A percentile compares a stretch with the other conserved stretches of the same genome.
phyloP scores from a whole-genome alignment of 2,329 filamentous ascomycete species.

The Alternaria atra region DNA sequence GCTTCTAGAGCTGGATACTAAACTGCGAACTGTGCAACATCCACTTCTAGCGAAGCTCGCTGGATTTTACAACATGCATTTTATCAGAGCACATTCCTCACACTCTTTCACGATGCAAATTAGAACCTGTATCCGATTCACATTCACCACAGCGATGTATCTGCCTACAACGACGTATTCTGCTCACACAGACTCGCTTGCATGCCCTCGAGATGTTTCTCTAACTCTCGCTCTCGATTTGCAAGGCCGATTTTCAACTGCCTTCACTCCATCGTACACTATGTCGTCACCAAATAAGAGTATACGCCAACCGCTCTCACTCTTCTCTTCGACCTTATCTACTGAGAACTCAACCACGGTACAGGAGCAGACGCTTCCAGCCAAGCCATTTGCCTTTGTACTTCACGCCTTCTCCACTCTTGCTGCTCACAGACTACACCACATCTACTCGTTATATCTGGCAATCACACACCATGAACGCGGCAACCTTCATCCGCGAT shows the following conservation, averaged over 20 bases:
- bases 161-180: neutral
- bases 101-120: neutral
- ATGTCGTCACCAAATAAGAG: neutral
- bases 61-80: neutral
- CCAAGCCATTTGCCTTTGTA: neutral
- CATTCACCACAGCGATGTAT: neutral
- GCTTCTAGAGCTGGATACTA: neutral
- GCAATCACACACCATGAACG: neutral
- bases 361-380: neutral
- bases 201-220: too few relatives aligned
- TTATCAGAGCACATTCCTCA: neutral
- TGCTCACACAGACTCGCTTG: neutral
- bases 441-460: neutral
- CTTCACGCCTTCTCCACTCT: neutral
- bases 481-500: slow-evolving; percentile 1
- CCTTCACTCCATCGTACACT: neutral
- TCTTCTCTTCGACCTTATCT: neutral
- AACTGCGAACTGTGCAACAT: neutral
- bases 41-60: too few relatives aligned
- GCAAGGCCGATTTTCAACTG: neutral
- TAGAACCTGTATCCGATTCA: neutral
- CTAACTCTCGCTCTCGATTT: neutral
- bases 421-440: neutral
- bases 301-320: neutral
- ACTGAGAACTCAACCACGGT: neutral